A percentile compares a stretch with the other conserved stretches of the same genome.
Evolutionary conservation across 1,284 basidiomycete species (phyloP).

Genomic region (Ganoderma multipileum): DNA sequence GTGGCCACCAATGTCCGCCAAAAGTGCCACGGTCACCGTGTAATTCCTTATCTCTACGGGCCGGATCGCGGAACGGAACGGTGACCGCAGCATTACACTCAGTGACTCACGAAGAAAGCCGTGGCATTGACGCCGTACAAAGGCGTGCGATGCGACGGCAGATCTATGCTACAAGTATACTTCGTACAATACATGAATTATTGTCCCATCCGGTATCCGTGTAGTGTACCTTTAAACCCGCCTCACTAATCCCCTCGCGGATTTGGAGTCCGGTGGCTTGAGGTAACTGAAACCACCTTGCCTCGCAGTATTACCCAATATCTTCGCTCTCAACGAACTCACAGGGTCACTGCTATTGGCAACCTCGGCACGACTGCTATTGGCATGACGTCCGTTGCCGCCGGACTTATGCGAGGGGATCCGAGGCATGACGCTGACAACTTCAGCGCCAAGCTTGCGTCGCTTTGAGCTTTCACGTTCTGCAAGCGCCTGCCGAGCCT

Average conservation of each 20-base stretch:
- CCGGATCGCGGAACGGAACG: neutral
- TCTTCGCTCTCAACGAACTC: conserved; percentile 57
- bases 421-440: conserved; percentile 38
- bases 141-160: neutral
- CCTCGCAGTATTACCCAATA: conserved; percentile 56
- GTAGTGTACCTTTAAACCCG: conserved; percentile 8
- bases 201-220: conserved; percentile 2
- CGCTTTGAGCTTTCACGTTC: conserved; percentile 53
- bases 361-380: conserved; percentile 16
- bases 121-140: too few relatives aligned
- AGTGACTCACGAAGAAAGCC: too few relatives aligned
- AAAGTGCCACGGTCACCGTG: too few relatives aligned
- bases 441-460: conserved; percentile 49
- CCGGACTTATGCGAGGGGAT: conserved; percentile 23
- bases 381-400: conserved; percentile 15
- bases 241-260: conserved; percentile 16
- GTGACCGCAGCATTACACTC: neutral
- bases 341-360: conserved; percentile 40
- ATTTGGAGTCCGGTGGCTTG: conserved; percentile 33
- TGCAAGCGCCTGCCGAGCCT: conserved; percentile 51
- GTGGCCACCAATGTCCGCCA: neutral
- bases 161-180: conserved; percentile 22
- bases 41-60: neutral
- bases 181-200: conserved; percentile 4
- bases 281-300: conserved; percentile 25